Conservation (phyloP, 1,284 basidiomycete genomes). For the Trichosporon inkin region DNA sequence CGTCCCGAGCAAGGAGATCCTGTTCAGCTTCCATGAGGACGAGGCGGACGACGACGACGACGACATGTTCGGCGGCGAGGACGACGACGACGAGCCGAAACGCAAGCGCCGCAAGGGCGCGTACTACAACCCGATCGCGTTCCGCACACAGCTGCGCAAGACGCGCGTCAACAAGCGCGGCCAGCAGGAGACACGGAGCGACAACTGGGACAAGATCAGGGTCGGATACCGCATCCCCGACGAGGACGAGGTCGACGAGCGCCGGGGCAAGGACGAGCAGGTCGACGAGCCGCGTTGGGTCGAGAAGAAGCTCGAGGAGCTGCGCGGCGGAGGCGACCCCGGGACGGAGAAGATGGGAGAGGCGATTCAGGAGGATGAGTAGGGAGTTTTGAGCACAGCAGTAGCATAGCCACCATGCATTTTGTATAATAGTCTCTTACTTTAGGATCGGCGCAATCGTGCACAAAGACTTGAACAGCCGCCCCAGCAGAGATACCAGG, state of each 20-base stretch:
- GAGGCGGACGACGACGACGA: slow-evolving; percentile 17
- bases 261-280: slow-evolving; percentile 11
- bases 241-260: slow-evolving; percentile 25
- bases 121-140: slow-evolving; percentile 80
- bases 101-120: slow-evolving; percentile 59
- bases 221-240: slow-evolving; percentile 33
- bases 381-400: neutral
- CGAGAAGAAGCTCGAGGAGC: slow-evolving; percentile 22
- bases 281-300: slow-evolving; percentile 38
- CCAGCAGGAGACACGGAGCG: slow-evolving; percentile 23
- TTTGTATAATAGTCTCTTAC: neutral
- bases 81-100: slow-evolving; percentile 18
- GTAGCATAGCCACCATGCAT: slow-evolving; percentile 5
- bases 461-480: too few species aligned
- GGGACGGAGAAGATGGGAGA: neutral
- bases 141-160: slow-evolving; percentile 80
- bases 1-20: slow-evolving; percentile 61
- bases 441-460: too few species aligned
- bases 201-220: slow-evolving; percentile 40
- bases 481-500: too few species aligned
- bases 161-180: slow-evolving; percentile 54
- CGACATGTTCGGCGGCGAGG: slow-evolving; percentile 21
- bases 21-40: slow-evolving; percentile 66
- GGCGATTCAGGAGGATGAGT: slow-evolving; percentile 4
- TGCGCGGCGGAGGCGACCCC: slow-evolving; percentile 1